Base-by-base conservation (phyloP, 352 stramenopile species). In the Phytophthora idaei region DNA sequence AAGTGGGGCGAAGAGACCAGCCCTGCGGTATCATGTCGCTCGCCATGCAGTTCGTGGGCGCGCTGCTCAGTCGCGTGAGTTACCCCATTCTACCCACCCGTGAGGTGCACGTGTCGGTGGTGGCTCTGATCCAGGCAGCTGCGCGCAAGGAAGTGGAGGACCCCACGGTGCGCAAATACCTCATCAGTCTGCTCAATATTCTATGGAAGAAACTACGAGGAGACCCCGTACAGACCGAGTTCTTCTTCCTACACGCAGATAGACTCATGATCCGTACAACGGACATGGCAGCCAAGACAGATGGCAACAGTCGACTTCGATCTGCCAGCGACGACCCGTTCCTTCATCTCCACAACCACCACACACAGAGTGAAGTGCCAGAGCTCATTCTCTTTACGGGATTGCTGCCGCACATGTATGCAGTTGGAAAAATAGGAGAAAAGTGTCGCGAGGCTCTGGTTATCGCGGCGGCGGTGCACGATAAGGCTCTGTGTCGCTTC, bases 11-110 rank as follows among this genome's bases (percentile, higher is more conserved):
- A 27, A 66, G 81, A 21, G 86, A 96, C 68, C 69, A 87, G 44
- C 88, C 88, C 1, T 87, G 73, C 31, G 88, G 87, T 17, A 92
- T 96, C 72, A 96, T 96, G 88, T 89, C 87, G 50, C 76, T 96
- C 21, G 59, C 85, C 37, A 77, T 96, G 70, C 86, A 94, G 62
- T 96, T 96, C 56, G 78, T 94, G n/a, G 78, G 65, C 29, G 85
- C 85, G 10, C 64, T 96, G 45, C 73, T 96, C 27, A 91, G 87
- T 60, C 83, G 84, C 54, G 83, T 96, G 59, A 92, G 89, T 63
- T 92, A 94, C 34, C 88, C 88, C 27, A 87, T 96, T 29, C 57
- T 96, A 12, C 88, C 88, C 8, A 94, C 88, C 25, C 74, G 86
- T 0, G 88, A 93, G 45, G 77, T 96, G 21, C 88, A 94, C 66